A percentile compares a stretch with the other conserved stretches of the same genome.
Evolutionary conservation across 805 yeast species (phyloP).

Genomic region (Schwanniomyces occidentalis): DNA sequence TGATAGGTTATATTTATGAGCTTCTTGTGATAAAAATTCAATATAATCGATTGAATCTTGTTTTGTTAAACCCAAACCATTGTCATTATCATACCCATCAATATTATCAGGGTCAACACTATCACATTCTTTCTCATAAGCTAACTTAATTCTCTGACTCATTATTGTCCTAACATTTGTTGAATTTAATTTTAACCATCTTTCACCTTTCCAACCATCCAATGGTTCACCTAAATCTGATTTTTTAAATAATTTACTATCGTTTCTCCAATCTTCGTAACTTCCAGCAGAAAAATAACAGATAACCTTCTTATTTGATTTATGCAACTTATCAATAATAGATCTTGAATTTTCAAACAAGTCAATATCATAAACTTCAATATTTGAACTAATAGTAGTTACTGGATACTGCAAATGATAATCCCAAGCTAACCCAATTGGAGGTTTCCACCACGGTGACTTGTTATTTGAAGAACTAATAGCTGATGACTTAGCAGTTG

Average conservation of each 20-base stretch:
- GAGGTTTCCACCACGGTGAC: constrained; percentile 12
- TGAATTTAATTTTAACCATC: constrained; percentile 24
- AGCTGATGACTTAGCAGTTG: not conserved
- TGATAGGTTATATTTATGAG: constrained; percentile 18
- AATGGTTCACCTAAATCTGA: constrained; percentile 21
- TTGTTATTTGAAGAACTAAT: not conserved
- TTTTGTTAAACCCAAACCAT: constrained; percentile 23
- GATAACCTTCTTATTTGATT: constrained; percentile 19
- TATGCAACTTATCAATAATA: constrained; percentile 16
- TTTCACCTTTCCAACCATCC: constrained; percentile 29
- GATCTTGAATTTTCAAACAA: constrained; percentile 16
- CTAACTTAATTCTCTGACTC: constrained; percentile 18
- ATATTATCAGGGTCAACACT: constrained; percentile 30
- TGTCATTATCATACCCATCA: constrained; percentile 28
- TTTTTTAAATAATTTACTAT: constrained; percentile 15
- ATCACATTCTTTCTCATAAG: constrained; percentile 22
- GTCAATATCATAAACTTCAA: constrained; percentile 24
- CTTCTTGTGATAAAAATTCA: constrained; percentile 17
- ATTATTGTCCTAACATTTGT: constrained; percentile 18
- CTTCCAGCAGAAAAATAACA: constrained; percentile 33
- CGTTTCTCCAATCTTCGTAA: constrained; percentile 28
- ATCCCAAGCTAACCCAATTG: constrained; percentile 19
- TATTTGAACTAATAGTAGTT: constrained; percentile 6
- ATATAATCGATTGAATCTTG: constrained; percentile 21
- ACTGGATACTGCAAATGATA: constrained; percentile 15